Evolutionary conservation across 768 basidiomycete genomes (phyloP).

Genomic region (Agrocybe chaxingu): DNA sequence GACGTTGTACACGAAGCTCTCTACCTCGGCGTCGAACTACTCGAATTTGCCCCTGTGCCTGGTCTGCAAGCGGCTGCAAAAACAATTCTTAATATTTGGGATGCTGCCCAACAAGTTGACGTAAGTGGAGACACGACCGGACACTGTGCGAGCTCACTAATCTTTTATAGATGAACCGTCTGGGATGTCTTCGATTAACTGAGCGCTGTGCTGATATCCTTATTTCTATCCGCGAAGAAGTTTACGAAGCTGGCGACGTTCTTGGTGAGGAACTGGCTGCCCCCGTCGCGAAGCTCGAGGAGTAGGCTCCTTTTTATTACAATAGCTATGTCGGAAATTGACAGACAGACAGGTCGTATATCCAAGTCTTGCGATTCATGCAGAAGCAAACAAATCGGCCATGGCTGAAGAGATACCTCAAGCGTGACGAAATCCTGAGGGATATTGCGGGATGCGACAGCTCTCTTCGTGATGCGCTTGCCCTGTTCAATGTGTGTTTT

Average conservation of each 20-base stretch:
- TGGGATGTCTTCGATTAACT: conserved; percentile 66
- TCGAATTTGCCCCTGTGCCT: conserved; percentile 50
- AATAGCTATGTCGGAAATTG: neutral
- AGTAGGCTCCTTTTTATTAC: conserved; percentile 29
- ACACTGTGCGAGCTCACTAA: neutral
- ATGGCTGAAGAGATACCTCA: conserved; percentile 76
- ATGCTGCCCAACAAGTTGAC: conserved; percentile 55
- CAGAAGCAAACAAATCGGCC: conserved; percentile 60
- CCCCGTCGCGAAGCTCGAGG: conserved; percentile 50
- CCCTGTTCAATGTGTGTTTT: conserved; percentile 49
- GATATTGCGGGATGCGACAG: conserved; percentile 52
- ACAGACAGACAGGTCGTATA: conserved; percentile 33
- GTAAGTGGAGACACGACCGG: conserved; percentile 34
- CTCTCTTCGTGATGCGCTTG: conserved; percentile 53
- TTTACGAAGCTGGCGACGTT: conserved; percentile 52
- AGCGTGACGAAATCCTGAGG: conserved; percentile 62
- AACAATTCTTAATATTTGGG: conserved; percentile 62
- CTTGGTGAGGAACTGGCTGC: conserved; percentile 45
- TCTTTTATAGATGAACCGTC: conserved; percentile 53
- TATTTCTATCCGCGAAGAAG: conserved; percentile 58
- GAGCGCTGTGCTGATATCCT: conserved; percentile 71
- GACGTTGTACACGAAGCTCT: conserved; percentile 46
- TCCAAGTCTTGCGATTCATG: conserved; percentile 46
- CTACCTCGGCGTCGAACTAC: conserved; percentile 35
- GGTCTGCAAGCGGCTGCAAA: conserved; percentile 51